Conservation (phyloP, 441 rosid species). For the Gossypium armourianum region DNA sequence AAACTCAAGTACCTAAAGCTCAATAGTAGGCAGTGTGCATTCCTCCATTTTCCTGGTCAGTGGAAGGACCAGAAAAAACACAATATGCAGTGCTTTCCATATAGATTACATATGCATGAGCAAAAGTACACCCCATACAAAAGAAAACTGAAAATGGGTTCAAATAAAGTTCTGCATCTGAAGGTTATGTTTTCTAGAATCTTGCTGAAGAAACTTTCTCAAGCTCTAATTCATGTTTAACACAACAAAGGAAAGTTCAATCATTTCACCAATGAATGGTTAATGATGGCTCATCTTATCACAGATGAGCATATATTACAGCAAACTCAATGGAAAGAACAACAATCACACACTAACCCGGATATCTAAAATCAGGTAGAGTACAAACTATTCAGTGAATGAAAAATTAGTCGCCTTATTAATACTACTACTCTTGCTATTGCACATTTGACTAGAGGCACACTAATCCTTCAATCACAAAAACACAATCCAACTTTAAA, state of each 20-base stretch:
- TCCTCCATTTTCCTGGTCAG: neutral
- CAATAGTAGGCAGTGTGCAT: neutral
- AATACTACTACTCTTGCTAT: neutral
- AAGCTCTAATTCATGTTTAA: conserved; percentile 1
- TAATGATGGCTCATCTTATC: neutral
- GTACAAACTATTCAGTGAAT: neutral
- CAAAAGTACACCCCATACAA: neutral
- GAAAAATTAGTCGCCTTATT: neutral
- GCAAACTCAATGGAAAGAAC: neutral
- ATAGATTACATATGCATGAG: neutral
- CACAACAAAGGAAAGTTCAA: neutral
- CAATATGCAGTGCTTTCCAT: neutral
- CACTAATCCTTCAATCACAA: neutral
- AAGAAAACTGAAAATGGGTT: neutral
- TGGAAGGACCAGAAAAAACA: neutral
- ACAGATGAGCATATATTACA: neutral
- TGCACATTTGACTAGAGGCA: neutral
- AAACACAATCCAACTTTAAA: neutral
- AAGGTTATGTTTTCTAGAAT: neutral
- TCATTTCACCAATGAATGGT: neutral
- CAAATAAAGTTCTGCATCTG: neutral
- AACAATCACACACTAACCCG: neutral
- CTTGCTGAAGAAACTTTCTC: neutral
- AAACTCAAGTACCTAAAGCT: neutral
- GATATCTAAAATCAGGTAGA: neutral